Evolutionary conservation across 495 filamentous ascomycete genomes (phyloP).

Genomic region (Lentithecium fluviatile): DNA sequence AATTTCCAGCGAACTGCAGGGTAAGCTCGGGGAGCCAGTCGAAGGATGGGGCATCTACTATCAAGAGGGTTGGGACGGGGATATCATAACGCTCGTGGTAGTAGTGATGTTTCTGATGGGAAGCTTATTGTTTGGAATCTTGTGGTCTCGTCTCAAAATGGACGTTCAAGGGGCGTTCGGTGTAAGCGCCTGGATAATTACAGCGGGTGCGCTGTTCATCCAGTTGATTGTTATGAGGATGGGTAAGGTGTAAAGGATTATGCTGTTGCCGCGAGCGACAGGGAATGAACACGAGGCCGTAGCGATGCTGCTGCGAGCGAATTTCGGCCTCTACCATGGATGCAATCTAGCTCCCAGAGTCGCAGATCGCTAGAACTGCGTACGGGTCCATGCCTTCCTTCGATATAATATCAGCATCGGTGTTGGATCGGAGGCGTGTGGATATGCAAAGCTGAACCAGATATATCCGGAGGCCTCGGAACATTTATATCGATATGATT

Average conservation of each 20-base stretch:
- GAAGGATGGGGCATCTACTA: conserved; percentile 20
- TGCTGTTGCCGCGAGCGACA: too few species aligned
- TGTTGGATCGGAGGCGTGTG: too few species aligned
- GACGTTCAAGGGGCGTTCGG: conserved; percentile 19
- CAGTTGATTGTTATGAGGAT: background rate
- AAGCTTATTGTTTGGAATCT: conserved; percentile 10
- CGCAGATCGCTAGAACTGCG: too few species aligned
- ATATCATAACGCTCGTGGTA: background rate
- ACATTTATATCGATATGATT: too few species aligned
- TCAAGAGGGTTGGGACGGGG: conserved; percentile 5
- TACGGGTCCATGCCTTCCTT: too few species aligned
- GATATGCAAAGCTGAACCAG: too few species aligned
- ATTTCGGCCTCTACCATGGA: too few species aligned
- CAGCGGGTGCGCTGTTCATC: conserved; percentile 1
- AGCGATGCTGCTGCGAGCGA: too few species aligned
- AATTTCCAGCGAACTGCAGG: background rate
- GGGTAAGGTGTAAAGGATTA: background rate
- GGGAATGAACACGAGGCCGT: too few species aligned
- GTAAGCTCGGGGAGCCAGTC: background rate
- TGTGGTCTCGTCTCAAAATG: conserved; percentile 4
- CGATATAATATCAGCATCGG: too few species aligned
- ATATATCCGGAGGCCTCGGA: too few species aligned
- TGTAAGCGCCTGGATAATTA: conserved; percentile 2
- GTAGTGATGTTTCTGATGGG: conserved; percentile 7
- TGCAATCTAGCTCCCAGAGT: too few species aligned